Percentiles rank a stretch among this genome's conserved stretches.
These are phyloP conservation scores for Puccinia polysora DNA, from an alignment of 1,284 basidiomycete genomes.

Conservation along the genomic window DNA sequence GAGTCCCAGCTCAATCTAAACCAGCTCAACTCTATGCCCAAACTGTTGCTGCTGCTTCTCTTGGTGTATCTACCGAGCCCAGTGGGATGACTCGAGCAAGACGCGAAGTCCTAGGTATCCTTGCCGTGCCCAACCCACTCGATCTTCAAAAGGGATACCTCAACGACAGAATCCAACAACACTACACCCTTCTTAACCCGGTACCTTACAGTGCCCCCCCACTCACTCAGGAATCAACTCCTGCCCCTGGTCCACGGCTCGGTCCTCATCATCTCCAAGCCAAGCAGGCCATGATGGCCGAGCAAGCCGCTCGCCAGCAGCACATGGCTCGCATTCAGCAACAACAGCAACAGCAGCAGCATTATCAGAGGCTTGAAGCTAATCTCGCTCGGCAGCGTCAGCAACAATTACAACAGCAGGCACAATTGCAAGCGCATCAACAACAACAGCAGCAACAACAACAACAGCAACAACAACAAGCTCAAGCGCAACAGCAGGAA, in stretches of 20 bases:
- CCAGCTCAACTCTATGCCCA: conserved; percentile 35
- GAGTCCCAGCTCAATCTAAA: conserved; percentile 19
- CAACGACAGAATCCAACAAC: conserved; percentile 24
- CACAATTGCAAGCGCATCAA: neutral
- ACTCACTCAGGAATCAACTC: neutral
- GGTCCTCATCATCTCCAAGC: conserved; percentile 20
- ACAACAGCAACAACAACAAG: conserved; percentile 12
- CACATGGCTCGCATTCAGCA: neutral
- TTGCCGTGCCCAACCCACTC: conserved; percentile 28
- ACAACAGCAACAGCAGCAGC: conserved; percentile 1
- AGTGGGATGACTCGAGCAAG: conserved; percentile 31
- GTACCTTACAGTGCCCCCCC: conserved; percentile 15
- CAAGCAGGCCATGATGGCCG: conserved; percentile 4
- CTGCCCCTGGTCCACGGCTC: neutral
- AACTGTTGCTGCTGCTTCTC: conserved; percentile 30
- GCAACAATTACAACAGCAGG: conserved; percentile 13
- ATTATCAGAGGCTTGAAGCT: conserved; percentile 14
- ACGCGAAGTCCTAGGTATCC: conserved; percentile 33
- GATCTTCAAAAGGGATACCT: conserved; percentile 28
- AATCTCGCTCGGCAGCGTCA: conserved; percentile 22
- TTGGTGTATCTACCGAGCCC: conserved; percentile 7
- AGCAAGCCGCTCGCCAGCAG: neutral
- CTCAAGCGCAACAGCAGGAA: conserved; percentile 9
- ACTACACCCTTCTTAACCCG: conserved; percentile 13
- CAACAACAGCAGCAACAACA: conserved; percentile 33